Evolutionary conservation across 164 flowering plant species (phyloP), one percentile per base, ranked within the genome.

Genomic region (Protea cynaroides): DNA sequence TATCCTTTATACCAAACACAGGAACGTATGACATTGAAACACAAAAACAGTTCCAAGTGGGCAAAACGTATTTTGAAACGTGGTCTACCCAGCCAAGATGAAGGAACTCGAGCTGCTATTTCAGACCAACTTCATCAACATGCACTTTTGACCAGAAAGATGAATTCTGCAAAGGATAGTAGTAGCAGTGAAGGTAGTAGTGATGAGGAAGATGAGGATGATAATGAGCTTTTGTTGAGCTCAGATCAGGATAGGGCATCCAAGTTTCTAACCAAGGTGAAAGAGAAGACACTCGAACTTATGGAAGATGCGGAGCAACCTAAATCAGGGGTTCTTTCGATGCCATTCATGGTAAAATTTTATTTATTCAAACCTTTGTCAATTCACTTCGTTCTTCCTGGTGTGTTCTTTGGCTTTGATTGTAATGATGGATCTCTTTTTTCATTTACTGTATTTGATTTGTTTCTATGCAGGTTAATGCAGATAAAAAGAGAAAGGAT

Each of bases 21-120:
- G 98, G 98, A 88, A 69, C 88, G 97, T 22, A 72, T 87, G 87
- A 94, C 82, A 4, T 59, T 85, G 70, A 87, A 78, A 71, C 96
- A 94, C 66, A 91, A 89, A 76, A 86, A 89, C 73, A 81, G 58
- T 34, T 77, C 86, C 49, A 84, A 83, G 69, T 94, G 97, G 97
- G 91, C 96, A 43, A 84, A 79, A 66, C 96, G 92, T 37, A 78
- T 83, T 52, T 21, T 84, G 12, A 54, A 79, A 66, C 96, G 96
- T 78, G 97, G 97, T 65, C 64, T 94, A 71, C 53, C 67, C 63
- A 71, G 62, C 57, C 97, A 89, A 77, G 96, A 91, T 83, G 97
- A 87, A 70, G 91, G 86, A 46, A 94, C 98, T 66, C 80, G 89
- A 59, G 86, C 84, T 71, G 98, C 98, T 54, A 80, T 94, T 38